Evolutionary conservation across 371 early-diverging fungal genomes (phyloP), one percentile per base, ranked within the genome.

Genomic region (Phascolomyces articulosus): DNA sequence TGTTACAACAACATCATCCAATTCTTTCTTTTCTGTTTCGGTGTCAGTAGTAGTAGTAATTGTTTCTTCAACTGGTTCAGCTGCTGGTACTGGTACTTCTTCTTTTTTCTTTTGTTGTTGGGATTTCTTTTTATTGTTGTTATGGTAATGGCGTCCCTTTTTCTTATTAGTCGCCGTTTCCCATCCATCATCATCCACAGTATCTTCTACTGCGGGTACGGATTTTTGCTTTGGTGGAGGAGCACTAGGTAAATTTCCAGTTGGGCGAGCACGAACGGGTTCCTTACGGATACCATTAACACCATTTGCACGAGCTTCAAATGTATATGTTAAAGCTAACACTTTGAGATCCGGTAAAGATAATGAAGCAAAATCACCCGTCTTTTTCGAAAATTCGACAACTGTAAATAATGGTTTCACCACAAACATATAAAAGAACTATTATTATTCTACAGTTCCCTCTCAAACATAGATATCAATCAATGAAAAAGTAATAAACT

Each of bases 311-410:
- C 90, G 90, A 65, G 87, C 86, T 65, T 95, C 96, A 51, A 98
- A 72, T 82, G 89, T 93, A 60, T 90, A 90, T 4, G 95, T 89
- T 69, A 98, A 79, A 1, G 97, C 97, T 53, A 98, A 74, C 6
- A 98, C 92, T 66, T 89, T 90, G 61, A 98, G 69, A 89, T 98
- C 98, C 4, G 94, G 90, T 38, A 82, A 69, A 4, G 95, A 92
- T 40, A 98, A 79, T 11, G 86, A 84, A 16, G 93, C 80, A 71
- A 84, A 95, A 78, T 98, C 98, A 41, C 98, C 98, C 1, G 98
- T 96, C 78, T 90, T 91, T 66, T 91, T 93, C 31, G 98, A 85
- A 72, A 96, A 96, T 23, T 85, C 87, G 18, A 90, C 77, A 20
- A 95, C 96, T 90, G 62, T 13, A 16, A 44, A 13, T 4, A 48